phyloP scores from a whole-genome alignment of 1,284 basidiomycete species.

The Apiotrichum veenhuisii region DNA sequence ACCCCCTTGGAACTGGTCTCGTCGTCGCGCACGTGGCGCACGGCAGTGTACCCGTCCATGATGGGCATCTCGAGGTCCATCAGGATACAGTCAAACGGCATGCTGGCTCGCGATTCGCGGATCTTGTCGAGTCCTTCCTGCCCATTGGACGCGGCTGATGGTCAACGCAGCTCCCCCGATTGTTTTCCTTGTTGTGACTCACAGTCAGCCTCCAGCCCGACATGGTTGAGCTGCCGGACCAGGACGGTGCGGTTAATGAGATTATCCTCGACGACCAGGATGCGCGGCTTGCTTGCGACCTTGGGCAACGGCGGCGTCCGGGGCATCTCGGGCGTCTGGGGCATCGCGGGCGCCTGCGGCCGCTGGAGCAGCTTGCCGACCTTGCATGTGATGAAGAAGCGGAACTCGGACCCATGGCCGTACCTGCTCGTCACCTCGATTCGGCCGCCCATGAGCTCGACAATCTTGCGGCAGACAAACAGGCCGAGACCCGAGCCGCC shows the following conservation, averaged over 20 bases:
- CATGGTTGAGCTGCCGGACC: constrained; percentile 15
- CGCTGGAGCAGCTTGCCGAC: too few relatives aligned
- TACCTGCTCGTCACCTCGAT: constrained; percentile 22
- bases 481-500: constrained; percentile 41
- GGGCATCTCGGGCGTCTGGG: too few relatives aligned
- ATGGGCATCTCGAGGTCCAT: constrained; percentile 50
- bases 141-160: constrained; percentile 29
- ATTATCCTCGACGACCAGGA: constrained; percentile 42
- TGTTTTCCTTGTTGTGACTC: background rate
- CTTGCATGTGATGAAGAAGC: constrained; percentile 25
- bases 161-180: constrained; percentile 32
- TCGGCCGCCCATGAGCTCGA: constrained; percentile 23
- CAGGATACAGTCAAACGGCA: constrained; percentile 39
- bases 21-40: constrained; percentile 10
- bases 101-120: constrained; percentile 19
- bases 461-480: constrained; percentile 24
- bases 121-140: constrained; percentile 49
- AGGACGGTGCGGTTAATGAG: constrained; percentile 39
- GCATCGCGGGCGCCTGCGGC: constrained; percentile 3
- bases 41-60: constrained; percentile 23
- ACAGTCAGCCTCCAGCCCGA: constrained; percentile 9
- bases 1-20: constrained; percentile 9
- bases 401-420: constrained; percentile 45
- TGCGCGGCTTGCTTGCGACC: background rate
- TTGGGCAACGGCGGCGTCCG: too few relatives aligned